Evolutionary conservation across 2,329 filamentous ascomycete species (phyloP).

Genomic region (Pseudogymnoascus destructans): DNA sequence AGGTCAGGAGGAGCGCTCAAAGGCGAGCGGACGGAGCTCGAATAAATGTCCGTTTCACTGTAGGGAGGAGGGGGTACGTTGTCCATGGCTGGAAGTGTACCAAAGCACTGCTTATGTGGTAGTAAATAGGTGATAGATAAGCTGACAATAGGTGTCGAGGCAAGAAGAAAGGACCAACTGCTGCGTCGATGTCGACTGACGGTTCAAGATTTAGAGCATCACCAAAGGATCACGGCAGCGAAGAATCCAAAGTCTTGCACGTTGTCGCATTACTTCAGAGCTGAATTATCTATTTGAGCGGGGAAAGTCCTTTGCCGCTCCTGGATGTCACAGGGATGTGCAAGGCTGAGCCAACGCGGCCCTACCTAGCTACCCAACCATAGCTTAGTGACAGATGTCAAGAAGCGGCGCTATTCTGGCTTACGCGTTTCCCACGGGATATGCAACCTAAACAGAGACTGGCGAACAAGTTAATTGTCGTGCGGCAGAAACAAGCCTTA

Average conservation of each 20-base stretch:
- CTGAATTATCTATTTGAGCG: conserved; percentile 6
- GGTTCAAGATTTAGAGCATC: background rate
- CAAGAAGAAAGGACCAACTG: background rate
- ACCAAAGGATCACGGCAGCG: background rate
- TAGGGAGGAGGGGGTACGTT: conserved; percentile 43
- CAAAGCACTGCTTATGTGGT: background rate
- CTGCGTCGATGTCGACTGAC: background rate
- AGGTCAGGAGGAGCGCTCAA: conserved; percentile 18
- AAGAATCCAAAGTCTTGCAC: background rate
- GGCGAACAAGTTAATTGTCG: background rate
- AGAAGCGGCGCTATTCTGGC: background rate
- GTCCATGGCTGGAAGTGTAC: conserved; percentile 15
- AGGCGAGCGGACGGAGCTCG: conserved; percentile 27
- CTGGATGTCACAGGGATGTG: background rate
- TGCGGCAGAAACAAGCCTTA: conserved; percentile 2
- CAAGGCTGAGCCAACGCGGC: conserved; percentile 6
- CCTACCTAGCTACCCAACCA: background rate
- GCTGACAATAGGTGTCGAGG: background rate
- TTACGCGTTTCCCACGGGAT: background rate
- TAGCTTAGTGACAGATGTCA: background rate
- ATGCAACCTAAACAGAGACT: background rate
- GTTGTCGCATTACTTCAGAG: conserved; percentile 3
- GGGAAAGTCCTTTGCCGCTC: conserved; percentile 4
- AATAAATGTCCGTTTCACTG: conserved; percentile 43
- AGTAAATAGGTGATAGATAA: background rate